These are phyloP conservation scores for Ganoderma lucidum DNA, from an alignment of 1,284 basidiomycete species.

Conservation along the genomic window DNA sequence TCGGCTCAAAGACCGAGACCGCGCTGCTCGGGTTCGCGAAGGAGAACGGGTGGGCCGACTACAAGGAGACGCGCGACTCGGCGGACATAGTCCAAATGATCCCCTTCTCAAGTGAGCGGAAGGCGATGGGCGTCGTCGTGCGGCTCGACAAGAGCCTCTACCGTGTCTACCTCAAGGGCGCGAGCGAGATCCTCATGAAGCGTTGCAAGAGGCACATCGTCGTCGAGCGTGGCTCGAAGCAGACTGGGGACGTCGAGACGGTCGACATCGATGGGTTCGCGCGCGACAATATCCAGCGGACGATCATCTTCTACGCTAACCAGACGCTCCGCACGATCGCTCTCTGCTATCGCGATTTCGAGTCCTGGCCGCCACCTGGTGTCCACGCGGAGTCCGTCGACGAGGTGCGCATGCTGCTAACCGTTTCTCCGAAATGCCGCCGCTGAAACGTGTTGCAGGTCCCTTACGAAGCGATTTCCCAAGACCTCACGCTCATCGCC, in stretches of 20 bases:
- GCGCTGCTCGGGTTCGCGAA: slow-evolving; percentile 93
- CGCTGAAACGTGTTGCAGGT: slow-evolving; percentile 51
- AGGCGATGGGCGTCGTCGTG: slow-evolving; percentile 96
- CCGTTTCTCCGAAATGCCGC: background rate
- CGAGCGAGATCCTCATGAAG: slow-evolving; percentile 90
- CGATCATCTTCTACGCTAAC: slow-evolving; percentile 97
- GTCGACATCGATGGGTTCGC: slow-evolving; percentile 68
- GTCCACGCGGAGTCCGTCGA: slow-evolving; percentile 53
- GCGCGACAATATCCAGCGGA: slow-evolving; percentile 83
- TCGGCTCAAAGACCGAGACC: slow-evolving; percentile 97
- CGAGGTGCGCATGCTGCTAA: slow-evolving; percentile 50
- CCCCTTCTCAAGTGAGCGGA: slow-evolving; percentile 95
- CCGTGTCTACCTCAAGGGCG: slow-evolving; percentile 91
- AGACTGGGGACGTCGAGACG: slow-evolving; percentile 58
- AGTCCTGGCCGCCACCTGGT: slow-evolving; percentile 83
- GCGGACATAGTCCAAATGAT: slow-evolving; percentile 88
- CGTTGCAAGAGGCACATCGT: slow-evolving; percentile 79
- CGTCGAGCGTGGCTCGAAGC: slow-evolving; percentile 53
- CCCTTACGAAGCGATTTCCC: slow-evolving; percentile 75
- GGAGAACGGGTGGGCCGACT: slow-evolving; percentile 85
- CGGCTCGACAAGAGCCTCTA: slow-evolving; percentile 56
- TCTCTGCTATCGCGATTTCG: slow-evolving; percentile 91
- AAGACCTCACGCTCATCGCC: slow-evolving; percentile 85
- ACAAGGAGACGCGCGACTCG: slow-evolving; percentile 71
- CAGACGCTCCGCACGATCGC: slow-evolving; percentile 95